These are phyloP conservation scores for Botrytis elliptica DNA, from an alignment of 2,329 filamentous ascomycete genomes.

Conservation along the genomic window DNA sequence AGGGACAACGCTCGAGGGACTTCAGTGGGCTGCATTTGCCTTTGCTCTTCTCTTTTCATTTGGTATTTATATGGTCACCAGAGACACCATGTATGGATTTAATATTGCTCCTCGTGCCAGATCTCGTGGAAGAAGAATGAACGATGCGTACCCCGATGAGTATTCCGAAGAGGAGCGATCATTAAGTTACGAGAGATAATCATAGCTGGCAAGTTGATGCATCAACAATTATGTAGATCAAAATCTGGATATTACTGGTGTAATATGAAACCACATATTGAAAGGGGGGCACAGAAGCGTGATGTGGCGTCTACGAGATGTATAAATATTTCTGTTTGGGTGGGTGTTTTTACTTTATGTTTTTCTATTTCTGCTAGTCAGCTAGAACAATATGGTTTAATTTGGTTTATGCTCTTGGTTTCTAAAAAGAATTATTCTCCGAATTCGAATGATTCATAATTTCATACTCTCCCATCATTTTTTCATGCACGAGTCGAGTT, in stretches of 20 bases:
- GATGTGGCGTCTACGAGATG: background rate
- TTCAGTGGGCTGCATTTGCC: constrained; percentile 9
- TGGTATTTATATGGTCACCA: constrained; percentile 16
- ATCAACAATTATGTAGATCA: background rate
- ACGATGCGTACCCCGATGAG: constrained; percentile 2
- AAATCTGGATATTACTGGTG: background rate
- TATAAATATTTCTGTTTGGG: background rate
- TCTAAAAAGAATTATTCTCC: too few relatives aligned
- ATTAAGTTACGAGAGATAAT: constrained; percentile 1
- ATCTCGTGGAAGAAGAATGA: constrained; percentile 14
- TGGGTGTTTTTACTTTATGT: background rate
- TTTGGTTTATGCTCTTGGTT: background rate
- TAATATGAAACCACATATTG: background rate
- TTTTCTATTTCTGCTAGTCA: constrained; percentile 6
- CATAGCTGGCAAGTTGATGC: background rate
- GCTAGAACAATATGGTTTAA: constrained; percentile 9
- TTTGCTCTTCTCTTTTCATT: constrained; percentile 15
- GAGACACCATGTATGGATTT: constrained; percentile 16
- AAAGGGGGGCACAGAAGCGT: background rate
- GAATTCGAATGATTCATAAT: background rate
- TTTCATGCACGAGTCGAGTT: background rate
- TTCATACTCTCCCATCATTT: background rate
- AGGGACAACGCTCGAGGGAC: constrained; percentile 14
- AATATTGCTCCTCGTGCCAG: constrained; percentile 5
- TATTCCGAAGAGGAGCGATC: constrained; percentile 4